Percentiles rank a stretch among this genome's conserved stretches.
These are phyloP conservation scores for Parietichytrium sp. DNA, from an alignment of 108 stramenopile species.

Conservation along the genomic window DNA sequence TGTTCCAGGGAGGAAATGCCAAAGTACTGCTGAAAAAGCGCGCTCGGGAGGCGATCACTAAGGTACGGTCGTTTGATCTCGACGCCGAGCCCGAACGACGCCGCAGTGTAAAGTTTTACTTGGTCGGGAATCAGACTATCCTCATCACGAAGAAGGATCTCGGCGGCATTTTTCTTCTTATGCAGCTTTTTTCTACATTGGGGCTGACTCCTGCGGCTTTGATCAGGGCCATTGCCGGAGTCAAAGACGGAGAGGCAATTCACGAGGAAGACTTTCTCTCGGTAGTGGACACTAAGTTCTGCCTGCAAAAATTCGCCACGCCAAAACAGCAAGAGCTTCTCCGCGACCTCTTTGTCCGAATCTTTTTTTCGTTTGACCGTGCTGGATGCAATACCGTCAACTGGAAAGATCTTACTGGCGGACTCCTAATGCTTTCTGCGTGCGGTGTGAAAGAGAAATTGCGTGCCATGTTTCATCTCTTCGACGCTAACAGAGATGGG, in stretches of 20 bases:
- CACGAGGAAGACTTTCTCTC: not conserved
- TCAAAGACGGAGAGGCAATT: too few relatives aligned
- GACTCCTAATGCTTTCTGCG: not conserved
- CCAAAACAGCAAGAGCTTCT: not conserved
- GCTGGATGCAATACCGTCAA: not conserved
- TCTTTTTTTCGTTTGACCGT: not conserved
- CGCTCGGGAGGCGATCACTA: not conserved
- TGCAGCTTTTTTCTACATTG: not conserved
- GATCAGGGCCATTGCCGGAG: too few relatives aligned
- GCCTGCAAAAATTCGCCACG: not conserved
- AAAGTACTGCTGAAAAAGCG: not conserved
- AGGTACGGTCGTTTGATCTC: not conserved
- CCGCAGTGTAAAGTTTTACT: not conserved
- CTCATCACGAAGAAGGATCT: not conserved
- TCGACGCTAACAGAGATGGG: slow-evolving; percentile 35
- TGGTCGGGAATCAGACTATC: not conserved
- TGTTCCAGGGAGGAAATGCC: not conserved
- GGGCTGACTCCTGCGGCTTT: not conserved
- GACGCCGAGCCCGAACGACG: too few relatives aligned
- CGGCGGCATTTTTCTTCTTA: not conserved
- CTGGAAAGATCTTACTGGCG: not conserved
- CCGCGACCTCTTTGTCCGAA: not conserved
- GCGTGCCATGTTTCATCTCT: not conserved
- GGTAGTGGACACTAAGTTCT: not conserved
- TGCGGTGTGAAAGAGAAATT: not conserved